These are phyloP conservation scores for Pseudopyrenochaeta lycopersici DNA, from an alignment of 2,329 filamentous ascomycete genomes.

Conservation along the genomic window DNA sequence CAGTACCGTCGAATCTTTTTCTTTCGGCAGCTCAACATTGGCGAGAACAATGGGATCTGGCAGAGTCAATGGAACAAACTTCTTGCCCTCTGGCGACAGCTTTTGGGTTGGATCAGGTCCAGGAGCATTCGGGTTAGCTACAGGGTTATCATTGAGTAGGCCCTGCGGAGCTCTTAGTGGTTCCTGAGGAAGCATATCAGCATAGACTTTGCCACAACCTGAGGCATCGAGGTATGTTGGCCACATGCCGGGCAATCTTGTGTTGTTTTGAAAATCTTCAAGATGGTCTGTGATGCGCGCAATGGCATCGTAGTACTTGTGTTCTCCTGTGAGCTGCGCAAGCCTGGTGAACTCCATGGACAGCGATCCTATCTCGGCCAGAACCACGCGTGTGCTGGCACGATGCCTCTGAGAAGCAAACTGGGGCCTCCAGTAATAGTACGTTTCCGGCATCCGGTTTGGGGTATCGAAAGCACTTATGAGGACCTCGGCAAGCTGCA, in stretches of 20 bases:
- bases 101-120: conserved; percentile 24
- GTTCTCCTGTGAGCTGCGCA: conserved; percentile 56
- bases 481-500: conserved; percentile 70
- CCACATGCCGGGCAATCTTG: conserved; percentile 59
- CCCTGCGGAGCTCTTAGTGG: conserved; percentile 27
- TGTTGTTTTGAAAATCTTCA: conserved; percentile 55
- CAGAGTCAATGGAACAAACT: conserved; percentile 42
- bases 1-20: conserved; percentile 15
- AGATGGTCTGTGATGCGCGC: conserved; percentile 56
- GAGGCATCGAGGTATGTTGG: conserved; percentile 56
- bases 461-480: conserved; percentile 74
- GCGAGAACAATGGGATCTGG: conserved; percentile 40
- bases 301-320: conserved; percentile 59
- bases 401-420: conserved; percentile 49
- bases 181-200: conserved; percentile 33
- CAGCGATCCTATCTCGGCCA: conserved; percentile 60
- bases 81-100: conserved; percentile 40
- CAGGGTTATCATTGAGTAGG: conserved; percentile 8
- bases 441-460: conserved; percentile 70
- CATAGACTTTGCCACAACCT: conserved; percentile 42
- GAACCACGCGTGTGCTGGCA: conserved; percentile 52
- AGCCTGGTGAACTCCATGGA: conserved; percentile 60
- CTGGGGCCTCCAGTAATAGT: conserved; percentile 64
- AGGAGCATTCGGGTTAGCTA: too few relatives aligned
- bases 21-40: conserved; percentile 3